Evolutionary conservation across 75 land plant genomes (phyloP).

Genomic region (Adiantum capillusveneris): DNA sequence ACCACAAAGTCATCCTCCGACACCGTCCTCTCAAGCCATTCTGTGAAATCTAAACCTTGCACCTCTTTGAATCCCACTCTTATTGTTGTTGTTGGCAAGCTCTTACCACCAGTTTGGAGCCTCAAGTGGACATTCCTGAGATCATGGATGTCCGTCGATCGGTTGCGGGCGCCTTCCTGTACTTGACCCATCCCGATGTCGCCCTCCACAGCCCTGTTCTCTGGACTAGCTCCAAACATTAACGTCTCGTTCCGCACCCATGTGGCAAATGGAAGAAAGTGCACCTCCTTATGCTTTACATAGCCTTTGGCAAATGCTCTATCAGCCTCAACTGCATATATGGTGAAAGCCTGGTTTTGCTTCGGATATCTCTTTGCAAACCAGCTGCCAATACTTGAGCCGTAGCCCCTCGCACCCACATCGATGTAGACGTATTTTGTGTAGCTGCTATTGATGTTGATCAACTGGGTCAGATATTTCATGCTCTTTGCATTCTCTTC

Average conservation of each 20-base stretch:
- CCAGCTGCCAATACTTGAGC: conserved; percentile 88
- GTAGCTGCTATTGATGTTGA: conserved; percentile 47
- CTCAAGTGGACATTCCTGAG: too few relatives aligned
- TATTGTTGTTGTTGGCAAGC: too few relatives aligned
- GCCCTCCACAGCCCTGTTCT: conserved; percentile 14
- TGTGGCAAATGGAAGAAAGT: conserved; percentile 61
- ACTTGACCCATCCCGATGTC: conserved; percentile 43
- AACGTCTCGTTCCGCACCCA: conserved; percentile 74
- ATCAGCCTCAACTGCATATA: conserved; percentile 84
- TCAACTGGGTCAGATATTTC: conserved; percentile 54
- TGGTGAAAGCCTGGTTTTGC: conserved; percentile 53
- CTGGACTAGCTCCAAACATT: conserved; percentile 52
- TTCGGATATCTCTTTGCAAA: conserved; percentile 76
- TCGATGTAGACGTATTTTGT: conserved; percentile 57
- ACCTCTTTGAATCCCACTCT: conserved; percentile 12
- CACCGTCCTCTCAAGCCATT: conserved; percentile 57
- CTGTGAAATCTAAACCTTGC: conserved; percentile 72
- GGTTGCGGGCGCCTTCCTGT: too few relatives aligned
- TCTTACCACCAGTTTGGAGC: too few relatives aligned
- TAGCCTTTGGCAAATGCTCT: conserved; percentile 49
- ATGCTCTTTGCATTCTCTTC: conserved; percentile 54
- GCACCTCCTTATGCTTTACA: conserved; percentile 37
- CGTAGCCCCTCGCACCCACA: conserved; percentile 75
- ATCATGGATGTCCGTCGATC: too few relatives aligned
- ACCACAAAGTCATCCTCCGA: conserved; percentile 62